Evolutionary conservation across 257 asterid genomes (phyloP).

Genomic region (Solanum rostratum): DNA sequence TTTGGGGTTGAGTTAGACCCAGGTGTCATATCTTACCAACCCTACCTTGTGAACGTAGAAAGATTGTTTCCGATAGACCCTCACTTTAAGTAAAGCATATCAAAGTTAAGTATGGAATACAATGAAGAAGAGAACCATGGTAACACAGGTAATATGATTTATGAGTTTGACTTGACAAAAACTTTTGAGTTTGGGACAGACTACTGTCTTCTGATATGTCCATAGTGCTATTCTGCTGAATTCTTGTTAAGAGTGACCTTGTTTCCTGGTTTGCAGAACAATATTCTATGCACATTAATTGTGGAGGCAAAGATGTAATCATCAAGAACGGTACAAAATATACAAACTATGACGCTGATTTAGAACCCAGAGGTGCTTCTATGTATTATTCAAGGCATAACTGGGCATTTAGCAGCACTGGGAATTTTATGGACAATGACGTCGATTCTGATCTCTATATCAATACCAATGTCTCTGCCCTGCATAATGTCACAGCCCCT

Average conservation of each 20-base stretch:
- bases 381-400: constrained; percentile 39
- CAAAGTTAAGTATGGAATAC: too few species aligned
- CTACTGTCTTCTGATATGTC: background rate
- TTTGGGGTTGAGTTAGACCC: background rate
- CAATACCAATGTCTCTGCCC: constrained; percentile 24
- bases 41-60: background rate
- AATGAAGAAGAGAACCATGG: too few species aligned
- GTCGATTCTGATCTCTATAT: constrained; percentile 51
- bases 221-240: background rate
- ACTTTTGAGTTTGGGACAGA: background rate
- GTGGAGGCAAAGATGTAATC: constrained; percentile 60
- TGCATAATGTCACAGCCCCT: constrained; percentile 18
- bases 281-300: constrained; percentile 55
- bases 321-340: constrained; percentile 14
- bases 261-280: constrained; percentile 24
- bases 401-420: constrained; percentile 97
- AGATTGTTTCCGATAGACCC: too few species aligned
- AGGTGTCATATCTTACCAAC: background rate
- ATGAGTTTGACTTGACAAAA: background rate
- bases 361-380: constrained; percentile 69
- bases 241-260: background rate
- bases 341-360: constrained; percentile 46
- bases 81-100: too few species aligned
- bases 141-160: background rate
- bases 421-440: constrained; percentile 74